phyloP scores from a whole-genome alignment of 2,329 filamentous ascomycete genomes.

The Aaosphaeria pasadenensis region DNA sequence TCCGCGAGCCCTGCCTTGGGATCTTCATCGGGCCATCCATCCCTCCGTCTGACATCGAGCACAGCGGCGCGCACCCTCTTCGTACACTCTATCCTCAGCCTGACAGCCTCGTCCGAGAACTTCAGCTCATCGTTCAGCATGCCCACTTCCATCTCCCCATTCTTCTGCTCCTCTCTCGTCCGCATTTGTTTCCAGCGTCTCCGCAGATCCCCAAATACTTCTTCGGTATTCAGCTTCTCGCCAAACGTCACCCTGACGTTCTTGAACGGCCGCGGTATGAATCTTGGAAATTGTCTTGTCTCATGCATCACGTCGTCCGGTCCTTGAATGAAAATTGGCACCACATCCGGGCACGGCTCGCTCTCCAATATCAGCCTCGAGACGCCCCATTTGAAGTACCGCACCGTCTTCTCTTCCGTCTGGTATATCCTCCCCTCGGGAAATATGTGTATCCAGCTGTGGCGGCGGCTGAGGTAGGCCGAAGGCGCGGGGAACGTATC shows the following conservation, averaged over 20 bases:
- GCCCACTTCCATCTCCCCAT: conserved; percentile 47
- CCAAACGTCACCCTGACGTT: conserved; percentile 75
- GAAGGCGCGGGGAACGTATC: conserved; percentile 71
- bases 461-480: conserved; percentile 64
- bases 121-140: conserved; percentile 64
- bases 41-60: conserved; percentile 67
- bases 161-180: conserved; percentile 51
- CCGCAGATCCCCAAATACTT: conserved; percentile 74
- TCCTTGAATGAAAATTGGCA: conserved; percentile 94
- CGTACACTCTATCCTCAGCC: conserved; percentile 77
- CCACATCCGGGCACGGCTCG: conserved; percentile 79
- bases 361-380: conserved; percentile 87
- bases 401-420: conserved; percentile 71
- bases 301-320: conserved; percentile 88
- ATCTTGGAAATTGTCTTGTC: conserved; percentile 72
- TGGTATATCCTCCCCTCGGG: conserved; percentile 95
- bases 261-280: conserved; percentile 72
- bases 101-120: conserved; percentile 70
- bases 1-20: conserved; percentile 72
- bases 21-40: conserved; percentile 78
- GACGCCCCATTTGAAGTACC: conserved; percentile 98
- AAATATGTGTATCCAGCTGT: conserved; percentile 92
- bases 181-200: conserved; percentile 67
- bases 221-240: conserved; percentile 69
- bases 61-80: conserved; percentile 75